Evolutionary conservation across 305 asterid species (phyloP).

Genomic region (Fraxinus sp.): DNA sequence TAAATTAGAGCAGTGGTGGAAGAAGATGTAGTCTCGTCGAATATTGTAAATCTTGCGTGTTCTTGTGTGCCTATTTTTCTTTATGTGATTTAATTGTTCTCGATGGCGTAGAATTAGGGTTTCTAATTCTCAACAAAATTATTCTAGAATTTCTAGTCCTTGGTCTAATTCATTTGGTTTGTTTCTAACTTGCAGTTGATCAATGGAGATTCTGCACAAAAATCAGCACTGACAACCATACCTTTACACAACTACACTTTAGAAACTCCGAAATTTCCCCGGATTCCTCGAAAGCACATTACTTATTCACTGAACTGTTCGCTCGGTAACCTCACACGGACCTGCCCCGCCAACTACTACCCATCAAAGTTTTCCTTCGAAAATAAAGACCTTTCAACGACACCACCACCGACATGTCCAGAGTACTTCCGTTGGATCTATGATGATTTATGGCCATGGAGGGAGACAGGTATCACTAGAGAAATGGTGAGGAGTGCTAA

Average conservation of each 20-base stretch:
- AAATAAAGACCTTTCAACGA: constrained; percentile 1
- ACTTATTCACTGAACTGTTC: constrained; percentile 68
- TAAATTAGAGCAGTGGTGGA: neutral
- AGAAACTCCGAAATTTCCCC: constrained; percentile 17
- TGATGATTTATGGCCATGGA: constrained; percentile 88
- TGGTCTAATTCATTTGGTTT: neutral
- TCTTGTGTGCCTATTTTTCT: neutral
- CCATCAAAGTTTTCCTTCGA: constrained; percentile 39
- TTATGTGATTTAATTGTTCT: neutral
- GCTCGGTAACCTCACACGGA: constrained; percentile 23
- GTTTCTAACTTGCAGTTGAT: constrained; percentile 44
- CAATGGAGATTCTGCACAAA: constrained; percentile 32
- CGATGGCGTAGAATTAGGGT: neutral
- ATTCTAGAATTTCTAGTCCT: neutral
- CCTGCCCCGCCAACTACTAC: constrained; percentile 67
- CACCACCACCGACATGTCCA: constrained; percentile 53
- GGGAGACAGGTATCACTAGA: constrained; percentile 72
- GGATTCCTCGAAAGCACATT: constrained; percentile 30
- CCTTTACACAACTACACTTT: constrained; percentile 4
- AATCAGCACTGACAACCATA: neutral
- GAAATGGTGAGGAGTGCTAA: constrained; percentile 67
- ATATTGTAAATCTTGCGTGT: neutral
- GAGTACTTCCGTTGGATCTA: constrained; percentile 85
- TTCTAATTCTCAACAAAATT: neutral
- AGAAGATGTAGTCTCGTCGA: neutral